Evolutionary conservation across 371 early-diverging fungal genomes (phyloP), one percentile per base, ranked within the genome.

Genomic region (Mortierella sp.): DNA sequence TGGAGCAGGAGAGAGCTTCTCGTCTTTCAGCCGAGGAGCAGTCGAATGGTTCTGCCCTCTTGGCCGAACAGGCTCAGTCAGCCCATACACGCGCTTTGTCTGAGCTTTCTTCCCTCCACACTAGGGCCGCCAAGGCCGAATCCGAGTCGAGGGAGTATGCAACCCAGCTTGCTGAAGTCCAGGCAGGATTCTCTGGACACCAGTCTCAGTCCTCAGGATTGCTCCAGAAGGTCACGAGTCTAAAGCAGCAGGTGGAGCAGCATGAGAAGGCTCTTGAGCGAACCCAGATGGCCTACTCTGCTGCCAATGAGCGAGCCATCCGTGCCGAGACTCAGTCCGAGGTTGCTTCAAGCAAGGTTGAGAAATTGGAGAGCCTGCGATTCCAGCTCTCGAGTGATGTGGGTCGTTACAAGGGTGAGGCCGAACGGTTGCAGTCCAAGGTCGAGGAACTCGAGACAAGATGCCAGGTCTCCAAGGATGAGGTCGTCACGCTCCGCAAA

Each of bases 1-100:
- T 91, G 1, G 87, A 88, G 38, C 88, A 91, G 78, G 92, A 92
- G 49, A 88, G 84, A 16, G 58, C 41, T 5, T 83, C 88, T 0
- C 83, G 90, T 8, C 56, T 86, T 10, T 79, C 90, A 2, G 91
- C 93, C 0, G 93, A 92, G 72, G 91, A 90, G 35, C 84, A 91
- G 12, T 89, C 90, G 2, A 88, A 76, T 10, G 89, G 88, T 18
- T 90, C 92, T 8, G 81, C 89, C 11, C 74, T 81, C 43, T 76
- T 91, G 71, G 93, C 92, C 10, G 91, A 92, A 32, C 91, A 91
- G 72, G 89, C 91, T 0, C 91, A 90, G 71, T 76, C 91, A 32
- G 91, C 92, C 4, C 93, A 91, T 49, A 90, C 89, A 12, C 89
- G 89, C 16, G 91, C 90, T 0, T 81, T 90, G n/a, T 84, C 89